These are phyloP conservation scores for Dothistroma septosporum DNA, from an alignment of 2,329 filamentous ascomycete genomes.

Conservation along the genomic window DNA sequence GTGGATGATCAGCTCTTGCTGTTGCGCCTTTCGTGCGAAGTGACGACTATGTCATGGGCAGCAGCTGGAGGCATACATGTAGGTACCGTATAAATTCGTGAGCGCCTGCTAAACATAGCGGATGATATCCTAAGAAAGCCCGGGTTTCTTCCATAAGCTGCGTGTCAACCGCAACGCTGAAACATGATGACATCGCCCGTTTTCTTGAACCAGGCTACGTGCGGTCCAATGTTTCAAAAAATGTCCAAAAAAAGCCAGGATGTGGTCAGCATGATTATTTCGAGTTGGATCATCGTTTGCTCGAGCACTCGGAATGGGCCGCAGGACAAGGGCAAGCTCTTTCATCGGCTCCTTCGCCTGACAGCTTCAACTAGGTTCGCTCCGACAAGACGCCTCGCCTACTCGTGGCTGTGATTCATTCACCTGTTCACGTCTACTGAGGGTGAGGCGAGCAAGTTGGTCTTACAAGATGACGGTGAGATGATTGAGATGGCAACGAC, in stretches of 20 bases:
- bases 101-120: constrained; percentile 6
- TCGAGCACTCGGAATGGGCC: no score
- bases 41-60: constrained; percentile 1
- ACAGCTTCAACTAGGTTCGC: not conserved
- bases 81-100: constrained; percentile 7
- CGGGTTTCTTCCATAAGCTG: constrained; percentile 7
- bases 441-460: no score
- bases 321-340: not conserved
- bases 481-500: not conserved
- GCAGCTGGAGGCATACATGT: no score
- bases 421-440: no score
- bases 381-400: not conserved
- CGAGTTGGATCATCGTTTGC: not conserved
- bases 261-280: not conserved
- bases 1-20: not conserved
- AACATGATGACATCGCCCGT: constrained; percentile 6
- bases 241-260: constrained; percentile 10
- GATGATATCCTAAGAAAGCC: not conserved
- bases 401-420: not conserved
- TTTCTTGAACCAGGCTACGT: not conserved
- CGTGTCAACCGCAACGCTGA: constrained; percentile 8
- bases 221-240: constrained; percentile 14
- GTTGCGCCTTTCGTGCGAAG: not conserved
- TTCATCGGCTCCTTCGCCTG: not conserved
- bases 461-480: no score